Conservation (phyloP, 805 yeast genomes). For the Kluyveromyces starmeri region DNA sequence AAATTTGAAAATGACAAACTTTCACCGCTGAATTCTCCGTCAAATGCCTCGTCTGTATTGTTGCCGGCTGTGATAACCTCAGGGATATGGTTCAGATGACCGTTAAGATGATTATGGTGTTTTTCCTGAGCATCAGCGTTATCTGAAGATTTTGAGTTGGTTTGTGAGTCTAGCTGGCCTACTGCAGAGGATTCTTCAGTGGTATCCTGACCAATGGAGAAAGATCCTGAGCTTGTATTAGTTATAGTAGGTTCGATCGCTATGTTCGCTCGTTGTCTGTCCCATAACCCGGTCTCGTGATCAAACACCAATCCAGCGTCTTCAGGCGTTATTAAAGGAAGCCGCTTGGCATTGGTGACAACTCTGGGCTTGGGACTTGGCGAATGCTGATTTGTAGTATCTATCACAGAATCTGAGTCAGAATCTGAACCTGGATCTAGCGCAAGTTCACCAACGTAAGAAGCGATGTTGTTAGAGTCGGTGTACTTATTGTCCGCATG, state of each 20-base stretch:
- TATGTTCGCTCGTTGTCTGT: constrained; percentile 8
- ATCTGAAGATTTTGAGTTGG: no score
- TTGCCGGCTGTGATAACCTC: no score
- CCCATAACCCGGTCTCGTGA: constrained; percentile 21
- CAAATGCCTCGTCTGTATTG: no score
- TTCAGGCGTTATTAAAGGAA: constrained; percentile 19
- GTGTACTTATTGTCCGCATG: not conserved
- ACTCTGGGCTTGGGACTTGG: constrained; percentile 4
- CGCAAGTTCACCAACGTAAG: not conserved
- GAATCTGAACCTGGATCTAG: not conserved
- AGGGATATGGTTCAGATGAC: no score
- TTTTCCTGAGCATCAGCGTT: no score
- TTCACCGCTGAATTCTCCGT: no score
- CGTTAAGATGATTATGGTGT: no score
- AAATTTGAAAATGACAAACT: constrained; percentile 5
- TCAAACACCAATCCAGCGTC: constrained; percentile 21
- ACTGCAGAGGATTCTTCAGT: no score
- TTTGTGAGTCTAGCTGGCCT: no score
- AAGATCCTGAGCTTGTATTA: not conserved
- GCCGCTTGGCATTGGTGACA: not conserved
- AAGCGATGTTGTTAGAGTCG: not conserved
- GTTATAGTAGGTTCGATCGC: not conserved
- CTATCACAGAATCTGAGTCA: not conserved
- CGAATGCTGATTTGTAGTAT: not conserved
- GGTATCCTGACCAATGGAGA: not conserved